Evolutionary conservation across 805 yeast species (phyloP), one percentile per base, ranked within the genome.

Genomic region (Candida argentea): DNA sequence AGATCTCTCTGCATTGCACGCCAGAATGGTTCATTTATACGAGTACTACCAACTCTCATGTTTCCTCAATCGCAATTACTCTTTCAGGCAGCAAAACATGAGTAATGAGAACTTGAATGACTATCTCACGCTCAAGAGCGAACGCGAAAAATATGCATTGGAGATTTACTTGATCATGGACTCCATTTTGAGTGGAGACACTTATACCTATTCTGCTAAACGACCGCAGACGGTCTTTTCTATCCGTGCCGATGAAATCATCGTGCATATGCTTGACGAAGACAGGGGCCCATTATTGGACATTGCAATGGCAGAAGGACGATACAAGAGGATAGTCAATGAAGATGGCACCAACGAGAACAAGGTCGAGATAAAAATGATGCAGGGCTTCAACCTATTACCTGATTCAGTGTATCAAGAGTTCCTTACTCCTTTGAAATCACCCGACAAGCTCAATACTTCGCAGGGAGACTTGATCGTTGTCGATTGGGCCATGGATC

Each of bases 91-190:
- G 35, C 54, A 53, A 3, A 45, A 66, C 4, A 47, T 76, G 23
- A 66, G 65, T 30, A 76, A 73, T 34, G 67, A 63, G 21, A 65
- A 63, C 9, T 49, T 57, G 29, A 59, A 60, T 28, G 68, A 71
- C 29, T 48, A 62, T 33, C 45, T 57, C n/a, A 43, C 55, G 22
- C 50, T 65, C 50, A 33, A 47, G 31, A 24, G 39, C 11, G 55
- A 55, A 22, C 40, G 36, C 56, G 62, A 36, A 39, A 59, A 42
- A 31, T 42, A 63, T 9, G 35, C 42, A 5, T 46, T 49, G 9
- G 66, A 61, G 23, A 46, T 61, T 2, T 53, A 46, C 26, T 37
- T 61, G 13, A 39, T 59, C 39, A 48, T 61, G 42, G 53, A 52
- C 25, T 50, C 65, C 1, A 43, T 61, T 6, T 45, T 58, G 14